Conservation (phyloP, 768 basidiomycete genomes). For the Fomitopsis pulvina region DNA sequence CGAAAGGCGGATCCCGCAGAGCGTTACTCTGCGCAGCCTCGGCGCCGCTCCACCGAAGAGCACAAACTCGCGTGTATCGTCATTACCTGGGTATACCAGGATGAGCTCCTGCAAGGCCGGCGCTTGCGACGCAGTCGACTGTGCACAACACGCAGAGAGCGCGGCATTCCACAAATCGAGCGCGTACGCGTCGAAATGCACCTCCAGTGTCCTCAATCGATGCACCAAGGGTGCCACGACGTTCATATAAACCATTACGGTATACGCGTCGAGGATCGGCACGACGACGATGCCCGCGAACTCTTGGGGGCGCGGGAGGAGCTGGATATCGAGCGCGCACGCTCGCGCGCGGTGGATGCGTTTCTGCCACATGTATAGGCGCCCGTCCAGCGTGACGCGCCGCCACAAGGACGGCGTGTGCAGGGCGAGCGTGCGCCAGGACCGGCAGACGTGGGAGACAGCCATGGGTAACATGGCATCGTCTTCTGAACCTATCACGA, state of each 20-base stretch:
- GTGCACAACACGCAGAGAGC: conserved; percentile 46
- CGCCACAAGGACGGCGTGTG: conserved; percentile 62
- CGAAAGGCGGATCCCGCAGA: conserved; percentile 58
- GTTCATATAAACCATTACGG: conserved; percentile 58
- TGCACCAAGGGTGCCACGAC: conserved; percentile 40
- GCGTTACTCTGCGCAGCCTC: conserved; percentile 42
- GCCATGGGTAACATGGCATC: conserved; percentile 51
- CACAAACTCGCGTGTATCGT: conserved; percentile 60
- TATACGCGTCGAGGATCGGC: conserved; percentile 35
- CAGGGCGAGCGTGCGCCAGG: conserved; percentile 57
- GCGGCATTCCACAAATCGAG: conserved; percentile 68
- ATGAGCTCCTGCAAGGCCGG: conserved; percentile 45
- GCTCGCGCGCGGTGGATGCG: conserved; percentile 52
- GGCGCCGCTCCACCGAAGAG: conserved; percentile 61
- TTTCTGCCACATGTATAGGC: conserved; percentile 55
- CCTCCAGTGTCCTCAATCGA: conserved; percentile 57
- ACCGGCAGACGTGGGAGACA: conserved; percentile 63
- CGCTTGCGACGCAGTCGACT: conserved; percentile 29
- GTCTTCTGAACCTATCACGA: conserved; percentile 51
- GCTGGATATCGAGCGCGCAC: conserved; percentile 55
- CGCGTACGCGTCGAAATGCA: conserved; percentile 46
- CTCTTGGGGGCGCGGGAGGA: conserved; percentile 19
- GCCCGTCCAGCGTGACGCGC: conserved; percentile 42
- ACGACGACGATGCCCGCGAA: conserved; percentile 12
- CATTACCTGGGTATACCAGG: conserved; percentile 56